Evolutionary conservation across 768 basidiomycete species (phyloP).

Genomic region (Hericium erinaceus): DNA sequence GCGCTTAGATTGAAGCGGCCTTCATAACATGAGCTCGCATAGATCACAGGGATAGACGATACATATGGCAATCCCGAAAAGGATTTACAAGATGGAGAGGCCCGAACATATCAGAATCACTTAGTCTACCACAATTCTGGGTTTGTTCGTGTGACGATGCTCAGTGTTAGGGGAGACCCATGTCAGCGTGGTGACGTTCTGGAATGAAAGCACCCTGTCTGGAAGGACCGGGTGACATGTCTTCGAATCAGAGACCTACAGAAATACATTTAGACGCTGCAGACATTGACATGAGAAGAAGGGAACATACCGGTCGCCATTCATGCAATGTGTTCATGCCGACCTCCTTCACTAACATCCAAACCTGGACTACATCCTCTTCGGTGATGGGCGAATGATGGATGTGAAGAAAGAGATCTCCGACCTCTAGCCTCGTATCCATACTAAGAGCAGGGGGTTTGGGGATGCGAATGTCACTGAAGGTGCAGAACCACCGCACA

Average conservation of each 20-base stretch:
- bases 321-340: not conserved
- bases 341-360: not conserved
- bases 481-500: not conserved
- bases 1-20: too few species aligned
- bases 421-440: not conserved
- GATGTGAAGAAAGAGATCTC: not conserved
- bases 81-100: too few species aligned
- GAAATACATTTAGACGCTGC: not conserved
- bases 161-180: not conserved
- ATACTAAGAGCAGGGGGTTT: not conserved
- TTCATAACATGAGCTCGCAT: too few species aligned
- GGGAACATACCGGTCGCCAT: not conserved
- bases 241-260: not conserved
- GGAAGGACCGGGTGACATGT: not conserved
- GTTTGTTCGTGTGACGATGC: not conserved
- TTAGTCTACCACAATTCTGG: not conserved
- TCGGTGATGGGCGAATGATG: not conserved
- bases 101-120: too few species aligned
- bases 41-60: too few species aligned
- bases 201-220: not conserved
- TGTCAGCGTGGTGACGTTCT: not conserved
- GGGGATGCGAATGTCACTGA: not conserved
- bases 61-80: too few species aligned
- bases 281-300: not conserved
- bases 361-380: not conserved